These are phyloP conservation scores for Blastocystis sp. DNA, from an alignment of 352 stramenopile genomes.

Conservation along the genomic window DNA sequence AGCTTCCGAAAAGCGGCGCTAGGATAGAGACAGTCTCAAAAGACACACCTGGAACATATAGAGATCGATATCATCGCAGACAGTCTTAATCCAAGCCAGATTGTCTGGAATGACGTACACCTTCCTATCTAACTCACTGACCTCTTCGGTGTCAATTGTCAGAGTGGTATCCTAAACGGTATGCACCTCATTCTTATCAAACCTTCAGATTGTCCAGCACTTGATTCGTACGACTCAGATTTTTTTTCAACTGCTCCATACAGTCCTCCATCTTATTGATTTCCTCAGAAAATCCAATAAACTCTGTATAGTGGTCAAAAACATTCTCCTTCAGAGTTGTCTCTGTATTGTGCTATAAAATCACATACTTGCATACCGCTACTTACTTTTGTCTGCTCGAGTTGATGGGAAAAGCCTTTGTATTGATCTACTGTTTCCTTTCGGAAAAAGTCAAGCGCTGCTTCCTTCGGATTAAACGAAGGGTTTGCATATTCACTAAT, in stretches of 20 bases:
- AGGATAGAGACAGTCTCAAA: background rate
- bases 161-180: background rate
- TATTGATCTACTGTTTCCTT: slow-evolving; percentile 15
- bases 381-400: slow-evolving; percentile 26
- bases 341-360: slow-evolving; percentile 33
- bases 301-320: slow-evolving; percentile 53
- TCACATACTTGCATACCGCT: background rate
- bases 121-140: background rate
- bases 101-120: slow-evolving; percentile 21
- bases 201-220: slow-evolving; percentile 37
- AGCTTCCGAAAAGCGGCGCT: slow-evolving; percentile 33
- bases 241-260: slow-evolving; percentile 38
- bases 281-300: slow-evolving; percentile 42
- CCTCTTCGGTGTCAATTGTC: background rate
- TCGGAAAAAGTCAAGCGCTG: slow-evolving; percentile 1
- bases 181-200: background rate
- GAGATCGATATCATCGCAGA: slow-evolving; percentile 55
- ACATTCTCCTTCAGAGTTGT: slow-evolving; percentile 30
- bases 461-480: slow-evolving; percentile 50
- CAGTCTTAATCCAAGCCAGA: slow-evolving; percentile 50
- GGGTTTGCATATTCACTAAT: slow-evolving; percentile 48
- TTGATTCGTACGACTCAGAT: slow-evolving; percentile 17
- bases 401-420: background rate
- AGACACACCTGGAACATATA: slow-evolving; percentile 25
- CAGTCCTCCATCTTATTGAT: slow-evolving; percentile 41